A percentile compares a stretch with the other conserved stretches of the same genome.
These are phyloP conservation scores for Aspergillus transmontanensis DNA, from an alignment of 2,329 filamentous ascomycete genomes.

Conservation along the genomic window DNA sequence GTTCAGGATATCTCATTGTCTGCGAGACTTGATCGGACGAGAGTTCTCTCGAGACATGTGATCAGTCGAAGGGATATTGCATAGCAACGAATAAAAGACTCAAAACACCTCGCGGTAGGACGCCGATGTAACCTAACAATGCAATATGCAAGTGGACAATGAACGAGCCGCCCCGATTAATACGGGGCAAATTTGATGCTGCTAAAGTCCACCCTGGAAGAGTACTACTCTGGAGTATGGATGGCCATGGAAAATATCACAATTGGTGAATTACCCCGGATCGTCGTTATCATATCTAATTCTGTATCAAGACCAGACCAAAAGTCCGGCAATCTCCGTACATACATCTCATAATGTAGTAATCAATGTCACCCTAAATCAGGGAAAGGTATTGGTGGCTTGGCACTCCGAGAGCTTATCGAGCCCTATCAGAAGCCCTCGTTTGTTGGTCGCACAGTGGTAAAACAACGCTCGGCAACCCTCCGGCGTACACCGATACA, in stretches of 20 bases:
- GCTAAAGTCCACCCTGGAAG: not conserved
- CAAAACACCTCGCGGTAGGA: too few species aligned
- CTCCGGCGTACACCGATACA: conserved; percentile 1
- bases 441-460: not conserved
- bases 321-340: not conserved
- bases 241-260: not conserved
- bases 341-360: not conserved
- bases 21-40: not conserved
- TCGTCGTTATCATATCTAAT: not conserved
- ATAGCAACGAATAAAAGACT: not conserved
- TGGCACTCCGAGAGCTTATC: conserved; percentile 1
- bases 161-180: not conserved
- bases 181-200: not conserved
- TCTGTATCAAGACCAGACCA: not conserved
- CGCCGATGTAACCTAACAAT: not conserved
- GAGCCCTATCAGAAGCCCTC: not conserved
- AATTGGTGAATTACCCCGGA: conserved; percentile 2
- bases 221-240: not conserved
- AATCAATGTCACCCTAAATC: not conserved
- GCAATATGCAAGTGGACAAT: not conserved
- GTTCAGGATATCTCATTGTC: not conserved
- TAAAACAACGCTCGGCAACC: not conserved
- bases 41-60: not conserved
- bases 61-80: not conserved
- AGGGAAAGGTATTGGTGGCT: not conserved